A percentile compares a stretch with the other conserved stretches of the same genome.
These are phyloP conservation scores for Hyphopichia pseudoburtonii DNA, from an alignment of 1,139 yeast species.

Conservation along the genomic window DNA sequence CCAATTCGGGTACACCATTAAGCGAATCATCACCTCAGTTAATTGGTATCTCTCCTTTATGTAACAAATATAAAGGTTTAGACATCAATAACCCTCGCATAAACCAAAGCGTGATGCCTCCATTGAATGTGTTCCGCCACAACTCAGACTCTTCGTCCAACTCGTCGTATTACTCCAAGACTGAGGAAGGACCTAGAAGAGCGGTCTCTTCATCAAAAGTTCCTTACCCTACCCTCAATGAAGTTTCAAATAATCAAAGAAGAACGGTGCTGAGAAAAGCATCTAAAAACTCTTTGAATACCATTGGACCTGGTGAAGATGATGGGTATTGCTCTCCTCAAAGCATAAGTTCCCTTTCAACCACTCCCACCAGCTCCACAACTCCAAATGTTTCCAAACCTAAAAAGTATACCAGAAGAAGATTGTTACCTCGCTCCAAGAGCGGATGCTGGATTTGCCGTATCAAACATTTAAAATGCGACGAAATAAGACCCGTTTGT, in stretches of 20 bases:
- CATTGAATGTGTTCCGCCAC: slow-evolving; percentile 28
- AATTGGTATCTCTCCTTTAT: slow-evolving; percentile 19
- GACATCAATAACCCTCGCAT: slow-evolving; percentile 9
- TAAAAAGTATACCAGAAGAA: slow-evolving; percentile 42
- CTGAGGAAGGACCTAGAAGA: slow-evolving; percentile 16
- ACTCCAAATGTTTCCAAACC: slow-evolving; percentile 13
- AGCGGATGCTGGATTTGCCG: slow-evolving; percentile 54
- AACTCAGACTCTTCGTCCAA: slow-evolving; percentile 22
- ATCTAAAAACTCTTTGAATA: slow-evolving; percentile 3
- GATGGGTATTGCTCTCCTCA: neutral
- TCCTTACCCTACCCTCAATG: slow-evolving; percentile 15
- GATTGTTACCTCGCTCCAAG: slow-evolving; percentile 43
- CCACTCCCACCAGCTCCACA: slow-evolving; percentile 3
- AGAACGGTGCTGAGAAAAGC: slow-evolving; percentile 12
- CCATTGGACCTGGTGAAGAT: neutral
- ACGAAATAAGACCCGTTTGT: slow-evolving; percentile 42
- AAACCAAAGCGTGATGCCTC: slow-evolving; percentile 12
- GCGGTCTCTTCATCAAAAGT: no score
- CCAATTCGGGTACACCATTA: slow-evolving; percentile 13
- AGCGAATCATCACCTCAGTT: slow-evolving; percentile 15
- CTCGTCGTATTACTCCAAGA: slow-evolving; percentile 14
- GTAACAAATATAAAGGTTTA: slow-evolving; percentile 20
- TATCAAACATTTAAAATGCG: slow-evolving; percentile 50
- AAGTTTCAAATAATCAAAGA: slow-evolving; percentile 11
- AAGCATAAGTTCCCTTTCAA: slow-evolving; percentile 3